These are phyloP conservation scores for Tuber brumale DNA, from an alignment of 495 filamentous ascomycete species.

Conservation along the genomic window DNA sequence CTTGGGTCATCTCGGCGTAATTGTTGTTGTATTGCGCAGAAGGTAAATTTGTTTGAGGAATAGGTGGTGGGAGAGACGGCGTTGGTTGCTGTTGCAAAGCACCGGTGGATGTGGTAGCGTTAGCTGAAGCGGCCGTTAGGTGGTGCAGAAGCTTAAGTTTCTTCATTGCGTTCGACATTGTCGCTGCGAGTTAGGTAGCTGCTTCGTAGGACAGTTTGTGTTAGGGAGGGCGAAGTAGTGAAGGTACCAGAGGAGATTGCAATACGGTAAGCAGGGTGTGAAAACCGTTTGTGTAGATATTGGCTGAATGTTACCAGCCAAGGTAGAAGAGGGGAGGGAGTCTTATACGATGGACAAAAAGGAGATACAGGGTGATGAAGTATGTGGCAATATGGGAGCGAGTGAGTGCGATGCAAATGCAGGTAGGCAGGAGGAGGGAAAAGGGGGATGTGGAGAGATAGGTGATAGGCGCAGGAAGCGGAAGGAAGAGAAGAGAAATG, in stretches of 20 bases:
- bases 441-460: background rate
- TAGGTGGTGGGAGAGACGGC: constrained; percentile 32
- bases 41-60: constrained; percentile 15
- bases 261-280: background rate
- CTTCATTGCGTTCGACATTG: constrained; percentile 42
- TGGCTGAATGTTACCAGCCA: background rate
- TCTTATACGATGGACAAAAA: background rate
- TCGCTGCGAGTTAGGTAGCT: constrained; percentile 8
- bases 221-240: background rate
- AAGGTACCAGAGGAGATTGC: background rate
- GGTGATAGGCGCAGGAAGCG: no score
- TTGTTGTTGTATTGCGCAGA: constrained; percentile 16
- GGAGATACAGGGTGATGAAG: background rate
- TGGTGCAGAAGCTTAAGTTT: constrained; percentile 43
- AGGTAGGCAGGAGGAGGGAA: background rate
- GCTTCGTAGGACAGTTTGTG: background rate
- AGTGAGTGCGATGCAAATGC: background rate
- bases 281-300: background rate
- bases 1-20: constrained; percentile 31
- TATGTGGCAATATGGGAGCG: background rate
- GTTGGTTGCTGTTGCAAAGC: constrained; percentile 36
- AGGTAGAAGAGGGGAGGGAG: background rate
- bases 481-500: background rate
- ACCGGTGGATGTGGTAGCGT: constrained; percentile 18
- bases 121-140: constrained; percentile 37